Conservation (phyloP, 768 basidiomycete species). For the Guyanaporus albipodus region DNA sequence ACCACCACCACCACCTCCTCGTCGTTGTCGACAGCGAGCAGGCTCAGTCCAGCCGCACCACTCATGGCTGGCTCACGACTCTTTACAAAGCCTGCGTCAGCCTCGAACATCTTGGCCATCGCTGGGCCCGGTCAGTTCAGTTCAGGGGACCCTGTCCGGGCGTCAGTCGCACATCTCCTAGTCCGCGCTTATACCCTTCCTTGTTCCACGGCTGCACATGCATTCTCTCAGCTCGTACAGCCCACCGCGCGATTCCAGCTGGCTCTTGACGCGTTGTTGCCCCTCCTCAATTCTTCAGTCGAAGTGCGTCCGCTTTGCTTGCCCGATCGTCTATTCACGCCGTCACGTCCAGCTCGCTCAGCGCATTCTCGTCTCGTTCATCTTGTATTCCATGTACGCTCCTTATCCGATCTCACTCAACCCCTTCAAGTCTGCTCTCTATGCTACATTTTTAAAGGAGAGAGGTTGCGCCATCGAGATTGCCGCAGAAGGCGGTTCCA, state of each 20-base stretch:
- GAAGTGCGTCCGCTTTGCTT: conserved; percentile 44
- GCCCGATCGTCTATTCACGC: conserved; percentile 12
- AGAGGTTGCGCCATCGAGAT: conserved; percentile 54
- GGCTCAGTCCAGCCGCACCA: conserved; percentile 22
- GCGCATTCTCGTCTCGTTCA: conserved; percentile 74
- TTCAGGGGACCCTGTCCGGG: conserved; percentile 44
- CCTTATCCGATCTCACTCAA: conserved; percentile 77
- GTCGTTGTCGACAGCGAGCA: conserved; percentile 31
- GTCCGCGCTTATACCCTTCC: conserved; percentile 63
- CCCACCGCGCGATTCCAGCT: conserved; percentile 77
- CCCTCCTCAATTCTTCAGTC: conserved; percentile 54
- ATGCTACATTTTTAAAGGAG: conserved; percentile 64
- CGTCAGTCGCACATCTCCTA: conserved; percentile 67
- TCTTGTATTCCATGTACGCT: conserved; percentile 75
- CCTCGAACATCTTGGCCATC: conserved; percentile 35
- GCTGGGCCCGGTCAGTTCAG: conserved; percentile 29
- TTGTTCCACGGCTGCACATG: conserved; percentile 73
- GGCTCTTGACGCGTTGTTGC: conserved; percentile 77
- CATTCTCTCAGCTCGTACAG: conserved; percentile 72
- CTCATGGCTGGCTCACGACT: conserved; percentile 31
- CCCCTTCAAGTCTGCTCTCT: conserved; percentile 74
- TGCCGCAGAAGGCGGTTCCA: conserved; percentile 44
- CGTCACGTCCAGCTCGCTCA: conserved; percentile 51
- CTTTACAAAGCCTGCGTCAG: conserved; percentile 29
- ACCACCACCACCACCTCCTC: conserved; percentile 34